phyloP scores from a whole-genome alignment of 495 filamentous ascomycete genomes.

The Schizothecium vesticola region DNA sequence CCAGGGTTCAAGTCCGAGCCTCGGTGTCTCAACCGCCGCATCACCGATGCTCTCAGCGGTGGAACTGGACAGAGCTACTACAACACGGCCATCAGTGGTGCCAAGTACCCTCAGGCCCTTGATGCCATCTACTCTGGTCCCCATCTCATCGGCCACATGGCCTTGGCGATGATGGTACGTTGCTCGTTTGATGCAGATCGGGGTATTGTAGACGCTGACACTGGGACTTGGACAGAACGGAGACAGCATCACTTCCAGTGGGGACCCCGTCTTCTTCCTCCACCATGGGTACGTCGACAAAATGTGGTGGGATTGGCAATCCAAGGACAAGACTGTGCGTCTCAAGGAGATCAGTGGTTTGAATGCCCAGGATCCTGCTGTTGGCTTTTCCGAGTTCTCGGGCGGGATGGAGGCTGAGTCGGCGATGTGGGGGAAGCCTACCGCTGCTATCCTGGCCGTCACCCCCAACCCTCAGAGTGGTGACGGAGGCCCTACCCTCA shows the following conservation, averaged over 20 bases:
- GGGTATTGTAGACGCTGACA: not conserved
- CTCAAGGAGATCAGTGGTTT: slow-evolving; percentile 11
- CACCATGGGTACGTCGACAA: slow-evolving; percentile 49
- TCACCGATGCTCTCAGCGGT: slow-evolving; percentile 14
- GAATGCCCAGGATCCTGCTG: slow-evolving; percentile 10
- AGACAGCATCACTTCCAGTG: slow-evolving; percentile 22
- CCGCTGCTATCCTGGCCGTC: slow-evolving; percentile 9
- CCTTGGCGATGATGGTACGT: slow-evolving; percentile 17
- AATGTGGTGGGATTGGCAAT: slow-evolving; percentile 47
- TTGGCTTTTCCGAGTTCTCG: slow-evolving; percentile 16
- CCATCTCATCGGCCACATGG: slow-evolving; percentile 16
- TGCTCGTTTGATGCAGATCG: too few relatives aligned
- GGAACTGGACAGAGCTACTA: slow-evolving; percentile 1
- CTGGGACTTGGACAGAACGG: not conserved
- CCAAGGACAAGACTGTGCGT: slow-evolving; percentile 24
- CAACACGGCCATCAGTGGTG: slow-evolving; percentile 1
- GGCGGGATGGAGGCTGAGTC: slow-evolving; percentile 13
- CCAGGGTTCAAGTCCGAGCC: slow-evolving; percentile 28
- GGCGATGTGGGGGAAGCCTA: slow-evolving; percentile 15
- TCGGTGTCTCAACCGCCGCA: slow-evolving; percentile 35
- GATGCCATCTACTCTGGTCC: slow-evolving; percentile 16
- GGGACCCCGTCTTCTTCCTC: slow-evolving; percentile 46
- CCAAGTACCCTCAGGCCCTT: slow-evolving; percentile 5
- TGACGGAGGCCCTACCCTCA: slow-evolving; percentile 2
- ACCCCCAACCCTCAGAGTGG: slow-evolving; percentile 12